Base-by-base conservation (phyloP, 2,329 filamentous ascomycete species). In the Penicillium sp. region DNA sequence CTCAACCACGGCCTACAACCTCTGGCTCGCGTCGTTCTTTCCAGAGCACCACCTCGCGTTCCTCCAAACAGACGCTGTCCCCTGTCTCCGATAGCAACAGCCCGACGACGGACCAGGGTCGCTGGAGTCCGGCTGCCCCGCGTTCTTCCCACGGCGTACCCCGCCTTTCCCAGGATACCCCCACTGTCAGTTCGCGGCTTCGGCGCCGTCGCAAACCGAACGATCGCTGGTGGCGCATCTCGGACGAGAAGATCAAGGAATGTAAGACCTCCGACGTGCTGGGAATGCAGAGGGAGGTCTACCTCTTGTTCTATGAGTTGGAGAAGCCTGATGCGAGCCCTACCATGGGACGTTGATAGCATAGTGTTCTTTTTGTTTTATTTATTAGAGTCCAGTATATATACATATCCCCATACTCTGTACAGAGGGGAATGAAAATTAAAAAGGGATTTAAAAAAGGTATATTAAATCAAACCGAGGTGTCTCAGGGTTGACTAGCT, bases 141-240 rank as follows among this genome's bases (percentile, higher is more conserved):
- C 53, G 66, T 22, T 56, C 63, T 2, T 69, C 67, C 7, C 63
- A 65, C 13, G 61, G 60, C 20, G 60, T 63, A 22, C 62, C 68
- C 16, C 63, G 65, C 22, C 66, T 69, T 8, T 67, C 68, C 0
- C 52, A 49, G 4, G 67, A 70, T 13, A 50, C 47, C 14, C 53
- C 65, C 11, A 45, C 60, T n/a, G 60, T 69, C 7, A 59, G 58
- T 39, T 62, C 71, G 11, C 80, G 77, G 52, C 72, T 81, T 35
- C 83, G 79, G 61, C 86, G 84, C 64, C 85, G 82, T 58, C 84
- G 82, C 63, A 86, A 84, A 68, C 74, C 78, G 13, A 83, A 82
- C 43, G 88, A 95, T 68, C 86, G 89, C 39, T 99, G 94, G 94
- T 99, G 94, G 94, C 86, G 94, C 35, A 96, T 99, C 63, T 97